Percentiles rank a stretch among this genome's conserved stretches.
phyloP scores from a whole-genome alignment of 2,329 filamentous ascomycete species.

The Cladosporium sp. region DNA sequence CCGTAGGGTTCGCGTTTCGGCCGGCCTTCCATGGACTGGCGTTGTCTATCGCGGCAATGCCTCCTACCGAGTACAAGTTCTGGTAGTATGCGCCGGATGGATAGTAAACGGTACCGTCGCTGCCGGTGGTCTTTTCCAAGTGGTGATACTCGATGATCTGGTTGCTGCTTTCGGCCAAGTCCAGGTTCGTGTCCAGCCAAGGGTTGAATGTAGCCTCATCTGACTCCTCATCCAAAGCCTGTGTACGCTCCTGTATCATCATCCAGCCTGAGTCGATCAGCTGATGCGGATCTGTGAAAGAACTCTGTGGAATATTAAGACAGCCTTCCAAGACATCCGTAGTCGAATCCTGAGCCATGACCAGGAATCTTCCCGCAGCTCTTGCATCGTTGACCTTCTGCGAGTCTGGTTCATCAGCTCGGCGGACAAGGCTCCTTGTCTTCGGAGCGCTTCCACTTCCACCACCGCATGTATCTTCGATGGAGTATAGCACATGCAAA shows the following conservation, averaged over 20 bases:
- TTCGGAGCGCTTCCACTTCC: neutral
- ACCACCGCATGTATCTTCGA: neutral
- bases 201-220: conserved; percentile 7
- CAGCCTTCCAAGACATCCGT: neutral
- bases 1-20: neutral
- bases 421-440: neutral
- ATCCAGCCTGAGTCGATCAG: conserved; percentile 11
- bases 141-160: conserved; percentile 5
- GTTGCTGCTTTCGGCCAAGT: neutral
- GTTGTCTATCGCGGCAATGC: conserved; percentile 12
- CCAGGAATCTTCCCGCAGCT: neutral
- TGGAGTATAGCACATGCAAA: conserved; percentile 5
- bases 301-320: conserved; percentile 5
- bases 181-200: conserved; percentile 11
- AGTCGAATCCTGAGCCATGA: conserved; percentile 2
- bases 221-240: neutral
- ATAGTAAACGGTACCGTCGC: conserved; percentile 4
- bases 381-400: neutral
- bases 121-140: neutral
- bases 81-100: conserved; percentile 12
- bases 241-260: neutral
- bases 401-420: conserved; percentile 1
- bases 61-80: conserved; percentile 1
- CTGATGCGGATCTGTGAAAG: neutral
- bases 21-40: conserved; percentile 12